Conservation (phyloP, 106 monocot species). For the Allium fistulosum region DNA sequence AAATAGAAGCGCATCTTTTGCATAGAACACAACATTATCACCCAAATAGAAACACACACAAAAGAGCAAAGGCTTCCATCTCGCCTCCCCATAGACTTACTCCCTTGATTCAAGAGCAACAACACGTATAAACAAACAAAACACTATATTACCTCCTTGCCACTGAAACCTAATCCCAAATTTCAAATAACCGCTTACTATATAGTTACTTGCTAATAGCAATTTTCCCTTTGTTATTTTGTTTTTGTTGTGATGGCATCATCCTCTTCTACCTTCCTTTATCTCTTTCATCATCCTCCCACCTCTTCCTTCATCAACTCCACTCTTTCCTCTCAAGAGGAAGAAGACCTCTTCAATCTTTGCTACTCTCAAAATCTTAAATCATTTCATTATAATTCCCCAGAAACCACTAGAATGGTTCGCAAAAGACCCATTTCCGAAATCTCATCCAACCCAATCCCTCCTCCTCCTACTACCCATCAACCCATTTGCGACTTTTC, state of each 20-base stretch:
- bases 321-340: constrained; percentile 11
- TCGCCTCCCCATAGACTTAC: not conserved
- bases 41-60: not conserved
- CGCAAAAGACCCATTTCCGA: constrained; percentile 10
- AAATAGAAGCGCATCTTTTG: not conserved
- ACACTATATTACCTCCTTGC: not conserved
- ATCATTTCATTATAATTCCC: not conserved
- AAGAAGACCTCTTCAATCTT: constrained; percentile 14
- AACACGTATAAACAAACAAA: not conserved
- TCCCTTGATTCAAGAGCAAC: not conserved
- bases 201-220: not conserved
- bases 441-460: constrained; percentile 5
- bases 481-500: constrained; percentile 47
- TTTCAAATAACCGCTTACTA: too few species aligned
- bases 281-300: constrained; percentile 29
- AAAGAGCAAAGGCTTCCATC: not conserved
- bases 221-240: constrained; percentile 20
- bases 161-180: not conserved
- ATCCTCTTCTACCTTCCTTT: constrained; percentile 20
- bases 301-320: constrained; percentile 3
- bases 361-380: constrained; percentile 23
- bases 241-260: constrained; percentile 50
- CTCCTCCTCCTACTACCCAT: constrained; percentile 18
- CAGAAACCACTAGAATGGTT: constrained; percentile 3
- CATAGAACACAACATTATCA: not conserved